Evolutionary conservation across 2,329 filamentous ascomycete species (phyloP).

Genomic region (Aureobasidium mangrovei): DNA sequence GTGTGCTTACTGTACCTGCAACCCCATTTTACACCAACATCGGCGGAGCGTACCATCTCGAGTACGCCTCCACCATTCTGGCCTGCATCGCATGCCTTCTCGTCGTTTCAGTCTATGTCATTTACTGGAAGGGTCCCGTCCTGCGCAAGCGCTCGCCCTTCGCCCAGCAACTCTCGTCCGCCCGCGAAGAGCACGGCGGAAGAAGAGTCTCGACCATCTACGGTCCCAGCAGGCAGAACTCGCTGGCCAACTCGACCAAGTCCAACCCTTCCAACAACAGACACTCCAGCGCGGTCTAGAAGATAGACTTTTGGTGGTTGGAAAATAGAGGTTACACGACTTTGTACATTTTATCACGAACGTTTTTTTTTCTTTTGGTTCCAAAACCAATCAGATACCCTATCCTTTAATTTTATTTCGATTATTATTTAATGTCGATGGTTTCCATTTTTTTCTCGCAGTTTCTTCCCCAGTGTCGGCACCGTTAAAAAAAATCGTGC

Average conservation of each 20-base stretch:
- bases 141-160: conserved; percentile 46
- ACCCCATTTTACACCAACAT: conserved; percentile 49
- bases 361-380: not conserved
- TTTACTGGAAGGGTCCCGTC: conserved; percentile 49
- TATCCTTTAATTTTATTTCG: too few species aligned
- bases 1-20: conserved; percentile 60
- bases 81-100: conserved; percentile 42
- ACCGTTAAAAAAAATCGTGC: too few species aligned
- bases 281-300: not conserved
- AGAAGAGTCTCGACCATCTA: conserved; percentile 12
- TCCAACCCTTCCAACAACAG: not conserved
- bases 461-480: too few species aligned
- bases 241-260: conserved; percentile 6
- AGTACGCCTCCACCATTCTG: conserved; percentile 49
- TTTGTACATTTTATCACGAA: conserved; percentile 3
- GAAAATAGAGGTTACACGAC: too few species aligned
- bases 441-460: too few species aligned
- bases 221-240: conserved; percentile 5
- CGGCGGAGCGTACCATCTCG: conserved; percentile 36
- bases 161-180: conserved; percentile 35
- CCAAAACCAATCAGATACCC: too few species aligned
- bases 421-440: too few species aligned
- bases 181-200: conserved; percentile 11
- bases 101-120: conserved; percentile 47
- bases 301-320: not conserved